Percentiles rank a stretch among this genome's conserved stretches.
These are phyloP conservation scores for Mucor irregularis DNA, from an alignment of 371 early-diverging fungal species.

Conservation along the genomic window DNA sequence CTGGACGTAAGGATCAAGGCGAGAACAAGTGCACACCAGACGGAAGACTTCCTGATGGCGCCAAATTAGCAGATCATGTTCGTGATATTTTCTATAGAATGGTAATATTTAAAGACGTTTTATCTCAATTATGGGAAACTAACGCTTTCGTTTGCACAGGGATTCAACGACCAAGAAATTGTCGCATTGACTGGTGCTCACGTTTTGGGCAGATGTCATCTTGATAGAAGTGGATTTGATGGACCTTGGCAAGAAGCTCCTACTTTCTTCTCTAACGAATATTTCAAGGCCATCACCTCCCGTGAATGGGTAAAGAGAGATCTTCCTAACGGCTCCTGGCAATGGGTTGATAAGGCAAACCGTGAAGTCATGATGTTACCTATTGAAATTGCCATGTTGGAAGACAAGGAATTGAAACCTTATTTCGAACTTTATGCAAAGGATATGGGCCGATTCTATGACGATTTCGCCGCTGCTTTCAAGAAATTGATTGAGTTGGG, in stretches of 20 bases:
- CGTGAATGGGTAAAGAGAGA: slow-evolving; percentile 69
- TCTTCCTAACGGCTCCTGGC: slow-evolving; percentile 66
- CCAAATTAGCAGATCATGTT: slow-evolving; percentile 64
- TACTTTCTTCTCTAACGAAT: slow-evolving; percentile 85
- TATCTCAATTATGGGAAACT: too few species aligned
- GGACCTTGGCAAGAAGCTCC: slow-evolving; percentile 88
- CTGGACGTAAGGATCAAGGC: slow-evolving; percentile 70
- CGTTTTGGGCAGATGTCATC: slow-evolving; percentile 85
- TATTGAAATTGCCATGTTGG: slow-evolving; percentile 73
- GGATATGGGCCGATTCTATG: slow-evolving; percentile 70
- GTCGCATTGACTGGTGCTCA: slow-evolving; percentile 87
- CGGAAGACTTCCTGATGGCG: slow-evolving; percentile 85
- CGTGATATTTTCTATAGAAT: slow-evolving; percentile 74
- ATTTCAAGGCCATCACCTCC: slow-evolving; percentile 64
- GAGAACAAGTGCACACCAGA: slow-evolving; percentile 66
- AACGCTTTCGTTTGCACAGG: slow-evolving; percentile 13
- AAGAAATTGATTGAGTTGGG: slow-evolving; percentile 83
- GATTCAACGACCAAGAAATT: slow-evolving; percentile 76
- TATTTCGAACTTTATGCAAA: slow-evolving; percentile 78
- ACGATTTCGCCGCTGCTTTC: slow-evolving; percentile 81
- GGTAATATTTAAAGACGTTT: too few species aligned
- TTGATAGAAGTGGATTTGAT: slow-evolving; percentile 78
- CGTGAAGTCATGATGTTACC: slow-evolving; percentile 85
- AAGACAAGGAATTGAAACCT: slow-evolving; percentile 61
- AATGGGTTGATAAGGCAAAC: slow-evolving; percentile 68